Conservation (phyloP, 176 grass and related monocot genomes). For the Lolium perenne region DNA sequence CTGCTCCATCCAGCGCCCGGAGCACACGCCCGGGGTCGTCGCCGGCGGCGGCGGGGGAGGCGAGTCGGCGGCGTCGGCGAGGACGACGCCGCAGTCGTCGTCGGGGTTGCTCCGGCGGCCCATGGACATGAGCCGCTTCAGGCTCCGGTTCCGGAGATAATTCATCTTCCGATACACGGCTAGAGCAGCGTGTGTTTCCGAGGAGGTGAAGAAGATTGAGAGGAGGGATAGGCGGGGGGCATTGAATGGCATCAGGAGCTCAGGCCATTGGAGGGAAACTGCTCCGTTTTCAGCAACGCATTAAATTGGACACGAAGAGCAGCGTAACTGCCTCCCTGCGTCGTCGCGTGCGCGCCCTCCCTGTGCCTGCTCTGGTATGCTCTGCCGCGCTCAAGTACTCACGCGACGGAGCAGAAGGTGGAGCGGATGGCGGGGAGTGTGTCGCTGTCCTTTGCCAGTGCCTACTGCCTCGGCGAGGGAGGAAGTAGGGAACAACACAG, state of each 20-base stretch:
- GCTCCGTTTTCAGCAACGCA: slow-evolving; percentile 28
- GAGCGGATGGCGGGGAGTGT: background rate
- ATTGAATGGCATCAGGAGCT: slow-evolving; percentile 37
- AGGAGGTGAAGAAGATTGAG: background rate
- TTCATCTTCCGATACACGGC: background rate
- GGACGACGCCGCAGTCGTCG: background rate
- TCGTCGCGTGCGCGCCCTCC: slow-evolving; percentile 28
- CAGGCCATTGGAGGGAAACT: slow-evolving; percentile 15
- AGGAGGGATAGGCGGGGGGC: background rate
- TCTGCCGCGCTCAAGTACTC: background rate
- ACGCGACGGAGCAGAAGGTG: background rate
- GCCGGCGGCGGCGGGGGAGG: background rate
- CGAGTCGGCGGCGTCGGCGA: background rate
- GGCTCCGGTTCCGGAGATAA: slow-evolving; percentile 11
- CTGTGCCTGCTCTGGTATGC: background rate
- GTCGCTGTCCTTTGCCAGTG: slow-evolving; percentile 51
- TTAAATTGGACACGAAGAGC: slow-evolving; percentile 19
- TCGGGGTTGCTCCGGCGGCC: slow-evolving; percentile 35
- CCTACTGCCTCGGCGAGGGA: slow-evolving; percentile 5
- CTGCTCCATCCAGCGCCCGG: background rate
- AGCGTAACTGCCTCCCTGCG: slow-evolving; percentile 18
- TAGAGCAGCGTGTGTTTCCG: background rate
- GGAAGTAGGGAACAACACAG: slow-evolving; percentile 17
- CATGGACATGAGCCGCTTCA: slow-evolving; percentile 17
- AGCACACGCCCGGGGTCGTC: background rate